These are phyloP conservation scores for Anisodus tanguticus DNA, from an alignment of 257 asterid genomes.

Conservation along the genomic window DNA sequence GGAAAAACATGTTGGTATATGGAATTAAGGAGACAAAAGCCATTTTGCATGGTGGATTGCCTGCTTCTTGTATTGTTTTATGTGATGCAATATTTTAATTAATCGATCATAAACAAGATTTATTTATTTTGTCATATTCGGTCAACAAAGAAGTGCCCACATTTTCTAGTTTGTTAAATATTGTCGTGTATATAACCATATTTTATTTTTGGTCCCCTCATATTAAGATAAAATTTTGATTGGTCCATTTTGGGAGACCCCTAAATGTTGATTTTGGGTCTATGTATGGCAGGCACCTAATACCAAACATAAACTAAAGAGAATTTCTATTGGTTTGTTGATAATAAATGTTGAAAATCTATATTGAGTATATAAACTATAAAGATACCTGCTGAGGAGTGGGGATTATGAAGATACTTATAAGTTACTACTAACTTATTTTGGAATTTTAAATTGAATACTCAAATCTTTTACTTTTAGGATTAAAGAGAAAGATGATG, in stretches of 20 bases:
- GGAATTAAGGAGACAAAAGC: conserved; percentile 22
- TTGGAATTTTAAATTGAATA: neutral
- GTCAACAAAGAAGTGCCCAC: neutral
- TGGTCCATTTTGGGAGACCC: neutral
- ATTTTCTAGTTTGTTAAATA: neutral
- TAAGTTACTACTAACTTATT: neutral
- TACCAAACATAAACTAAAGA: neutral
- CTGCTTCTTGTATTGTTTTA: neutral
- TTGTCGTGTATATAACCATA: conserved; percentile 12
- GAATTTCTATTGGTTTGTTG: neutral
- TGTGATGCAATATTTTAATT: neutral
- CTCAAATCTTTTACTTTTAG: neutral
- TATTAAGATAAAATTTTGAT: neutral
- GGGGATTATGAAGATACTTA: neutral
- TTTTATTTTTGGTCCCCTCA: conserved; percentile 5
- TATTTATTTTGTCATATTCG: neutral
- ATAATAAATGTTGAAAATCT: neutral
- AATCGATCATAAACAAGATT: neutral
- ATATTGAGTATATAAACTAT: conserved; percentile 11
- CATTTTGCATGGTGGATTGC: neutral
- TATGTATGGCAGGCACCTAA: conserved; percentile 3
- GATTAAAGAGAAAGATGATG: neutral
- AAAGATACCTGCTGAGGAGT: neutral
- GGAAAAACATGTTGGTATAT: neutral
- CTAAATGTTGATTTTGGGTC: neutral